These are phyloP conservation scores for Sphaerosporella brunnea DNA, from an alignment of 495 filamentous ascomycete genomes.

Conservation along the genomic window DNA sequence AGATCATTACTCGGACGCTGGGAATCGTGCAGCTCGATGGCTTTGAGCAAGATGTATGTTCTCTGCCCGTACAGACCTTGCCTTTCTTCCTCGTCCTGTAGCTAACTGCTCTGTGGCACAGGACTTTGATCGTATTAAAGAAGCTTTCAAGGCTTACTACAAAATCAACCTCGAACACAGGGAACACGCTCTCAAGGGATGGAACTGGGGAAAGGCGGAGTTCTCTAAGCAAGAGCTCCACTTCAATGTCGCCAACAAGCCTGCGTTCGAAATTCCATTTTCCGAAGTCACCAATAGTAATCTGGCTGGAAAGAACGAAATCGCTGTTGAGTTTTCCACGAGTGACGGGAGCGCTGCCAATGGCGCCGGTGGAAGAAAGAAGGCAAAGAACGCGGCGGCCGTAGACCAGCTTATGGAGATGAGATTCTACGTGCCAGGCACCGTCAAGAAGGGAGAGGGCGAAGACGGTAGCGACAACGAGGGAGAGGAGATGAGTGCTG, in stretches of 20 bases:
- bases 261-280: conserved; percentile 94
- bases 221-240: conserved; percentile 86
- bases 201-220: conserved; percentile 99
- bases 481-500: conserved; percentile 76
- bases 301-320: conserved; percentile 91
- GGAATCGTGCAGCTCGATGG: conserved; percentile 89
- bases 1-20: conserved; percentile 62
- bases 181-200: conserved; percentile 88
- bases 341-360: conserved; percentile 78
- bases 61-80: too few species aligned
- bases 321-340: conserved; percentile 83
- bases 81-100: neutral
- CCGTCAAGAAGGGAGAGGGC: conserved; percentile 67
- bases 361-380: conserved; percentile 79
- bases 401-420: conserved; percentile 92
- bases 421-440: conserved; percentile 96
- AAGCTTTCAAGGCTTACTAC: conserved; percentile 93
- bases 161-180: conserved; percentile 75
- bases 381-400: conserved; percentile 74
- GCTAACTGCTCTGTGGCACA: conserved; percentile 25
- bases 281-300: conserved; percentile 97
- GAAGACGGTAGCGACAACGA: conserved; percentile 50
- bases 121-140: conserved; percentile 77
- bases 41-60: conserved; percentile 54
- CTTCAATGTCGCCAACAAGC: conserved; percentile 93